Conservation (phyloP, 352 stramenopile genomes). For the Phytopythium kandeliae region DNA sequence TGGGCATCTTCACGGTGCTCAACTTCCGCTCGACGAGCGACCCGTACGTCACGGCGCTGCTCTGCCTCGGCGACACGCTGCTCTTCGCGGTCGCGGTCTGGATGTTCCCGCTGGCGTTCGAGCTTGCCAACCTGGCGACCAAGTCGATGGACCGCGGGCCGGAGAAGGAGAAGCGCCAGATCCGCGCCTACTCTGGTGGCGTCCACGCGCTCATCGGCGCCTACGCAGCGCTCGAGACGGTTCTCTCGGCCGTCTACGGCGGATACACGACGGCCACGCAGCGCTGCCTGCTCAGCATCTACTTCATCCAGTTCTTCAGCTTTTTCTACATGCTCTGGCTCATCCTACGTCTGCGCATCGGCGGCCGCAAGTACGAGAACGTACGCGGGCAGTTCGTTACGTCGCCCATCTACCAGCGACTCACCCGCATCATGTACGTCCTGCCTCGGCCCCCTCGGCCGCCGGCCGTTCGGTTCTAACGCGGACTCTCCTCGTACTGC, state of each 20-base stretch:
- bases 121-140: constrained; percentile 9
- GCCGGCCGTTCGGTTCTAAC: too few species aligned
- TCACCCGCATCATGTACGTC: constrained; percentile 21
- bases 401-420: constrained; percentile 18
- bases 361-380: constrained; percentile 16
- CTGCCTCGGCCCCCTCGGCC: too few species aligned
- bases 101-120: constrained; percentile 21
- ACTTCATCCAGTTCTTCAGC: constrained; percentile 8
- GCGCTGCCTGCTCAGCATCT: constrained; percentile 8
- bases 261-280: constrained; percentile 9
- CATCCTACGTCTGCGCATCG: constrained; percentile 5
- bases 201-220: constrained; percentile 6
- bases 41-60: constrained; percentile 6
- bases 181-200: constrained; percentile 6
- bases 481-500: background rate
- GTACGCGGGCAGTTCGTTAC: constrained; percentile 12
- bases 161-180: constrained; percentile 6
- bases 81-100: constrained; percentile 10
- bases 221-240: background rate
- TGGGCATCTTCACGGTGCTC: constrained; percentile 11
- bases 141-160: constrained; percentile 12
- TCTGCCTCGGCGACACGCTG: constrained; percentile 8
- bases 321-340: constrained; percentile 12
- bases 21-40: constrained; percentile 8
- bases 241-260: constrained; percentile 1